Percentiles rank a stretch among this genome's conserved stretches.
phyloP scores from a whole-genome alignment of 2,329 filamentous ascomycete species.

The Clonostachys byssicola region DNA sequence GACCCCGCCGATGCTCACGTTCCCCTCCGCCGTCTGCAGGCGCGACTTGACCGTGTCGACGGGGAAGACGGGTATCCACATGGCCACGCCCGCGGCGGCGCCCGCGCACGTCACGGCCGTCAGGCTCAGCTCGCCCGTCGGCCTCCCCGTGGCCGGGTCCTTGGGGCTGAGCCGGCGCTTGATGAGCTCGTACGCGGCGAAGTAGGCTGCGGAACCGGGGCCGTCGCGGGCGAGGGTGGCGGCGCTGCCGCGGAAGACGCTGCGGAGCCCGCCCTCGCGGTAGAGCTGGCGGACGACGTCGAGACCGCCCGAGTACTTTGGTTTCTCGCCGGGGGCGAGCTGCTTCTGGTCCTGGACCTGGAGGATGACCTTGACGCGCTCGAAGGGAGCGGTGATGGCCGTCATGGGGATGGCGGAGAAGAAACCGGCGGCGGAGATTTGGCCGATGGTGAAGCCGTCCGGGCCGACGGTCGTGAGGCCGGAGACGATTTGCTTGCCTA shows the following conservation, averaged over 20 bases:
- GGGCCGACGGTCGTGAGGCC: constrained; percentile 60
- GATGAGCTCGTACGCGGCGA: constrained; percentile 94
- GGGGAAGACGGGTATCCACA: constrained; percentile 99
- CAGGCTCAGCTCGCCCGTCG: constrained; percentile 74
- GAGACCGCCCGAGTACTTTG: constrained; percentile 79
- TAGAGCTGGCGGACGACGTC: constrained; percentile 95
- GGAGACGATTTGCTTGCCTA: constrained; percentile 86
- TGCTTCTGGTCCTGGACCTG: constrained; percentile 95
- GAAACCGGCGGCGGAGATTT: constrained; percentile 90
- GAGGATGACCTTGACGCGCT: constrained; percentile 97
- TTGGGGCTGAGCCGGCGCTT: constrained; percentile 84
- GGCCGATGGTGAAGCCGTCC: constrained; percentile 74
- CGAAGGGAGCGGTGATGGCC: constrained; percentile 95
- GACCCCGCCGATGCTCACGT: constrained; percentile 74
- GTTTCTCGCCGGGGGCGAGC: constrained; percentile 85
- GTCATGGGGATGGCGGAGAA: constrained; percentile 98
- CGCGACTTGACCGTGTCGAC: constrained; percentile 95
- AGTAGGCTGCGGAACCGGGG: constrained; percentile 90
- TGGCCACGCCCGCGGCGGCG: constrained; percentile 87
- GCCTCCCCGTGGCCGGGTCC: constrained; percentile 67
- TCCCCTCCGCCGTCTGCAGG: constrained; percentile 85
- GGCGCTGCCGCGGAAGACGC: constrained; percentile 84
- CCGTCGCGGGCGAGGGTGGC: constrained; percentile 94
- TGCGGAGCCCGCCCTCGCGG: constrained; percentile 82
- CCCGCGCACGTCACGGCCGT: constrained; percentile 81